Base-by-base conservation (phyloP, 1,139 yeast species). In the Saccharomycopsis crataegensis region DNA sequence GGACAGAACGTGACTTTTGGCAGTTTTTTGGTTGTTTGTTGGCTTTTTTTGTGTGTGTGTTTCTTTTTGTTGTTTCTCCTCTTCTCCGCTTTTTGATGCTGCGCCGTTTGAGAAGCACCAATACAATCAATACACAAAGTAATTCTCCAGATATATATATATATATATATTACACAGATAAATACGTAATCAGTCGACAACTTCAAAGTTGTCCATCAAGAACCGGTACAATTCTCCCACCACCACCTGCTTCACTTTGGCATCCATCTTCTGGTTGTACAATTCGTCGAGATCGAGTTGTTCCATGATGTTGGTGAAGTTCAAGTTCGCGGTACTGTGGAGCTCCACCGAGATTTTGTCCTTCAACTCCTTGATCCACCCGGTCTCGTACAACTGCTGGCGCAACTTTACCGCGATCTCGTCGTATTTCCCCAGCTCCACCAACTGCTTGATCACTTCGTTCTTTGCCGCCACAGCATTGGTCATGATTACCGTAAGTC, bases 361-460 rank as follows among this genome's bases (percentile, higher is more conserved):
- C 31, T 80, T 75, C 37, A 90, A 82, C 57, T 83, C 78, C 61
- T 88, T 96, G 61, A 80, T 82, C 97, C 97, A 91, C 7, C 97
- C 97, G 2, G 83, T 76, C 64, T 86, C 86, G 56, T 80, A 76
- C 33, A 91, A 75, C 63, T 79, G 80, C 54, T 83, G 75, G 61
- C 82, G 81, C 56, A 90, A 70, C 53, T 75, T 74, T 55, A 78
- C 77, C 55, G 82, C 81, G 57, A 85, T 82, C 77, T 67, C 70
- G 59, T 86, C 93, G 67, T 88, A 89, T 68, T 85, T 86, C 0
- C 96, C 96, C 33, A 90, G 79, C 45, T 84, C 77, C 4, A 88
- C 80, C 48, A 89, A 75, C 62, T 82, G 83, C 57, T 80, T 80
- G 63, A 85, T 89, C 49, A 86, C 83, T 64, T 81, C 79, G 8